Conservation (phyloP, 495 filamentous ascomycete species). For the Penicillium diatomitis region DNA sequence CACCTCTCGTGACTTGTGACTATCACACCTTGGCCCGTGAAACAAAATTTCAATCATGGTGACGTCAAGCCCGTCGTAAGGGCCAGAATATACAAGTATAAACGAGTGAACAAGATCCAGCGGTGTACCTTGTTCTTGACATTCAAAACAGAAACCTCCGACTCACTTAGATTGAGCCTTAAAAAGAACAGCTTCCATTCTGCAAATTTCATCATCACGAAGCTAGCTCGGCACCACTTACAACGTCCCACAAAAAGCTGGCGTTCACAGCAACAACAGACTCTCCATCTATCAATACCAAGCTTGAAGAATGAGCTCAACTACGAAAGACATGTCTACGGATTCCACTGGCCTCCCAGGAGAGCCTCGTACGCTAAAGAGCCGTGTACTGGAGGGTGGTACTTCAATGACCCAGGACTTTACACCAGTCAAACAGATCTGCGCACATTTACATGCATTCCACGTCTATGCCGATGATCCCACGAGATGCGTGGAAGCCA, state of each 20-base stretch:
- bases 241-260: background rate
- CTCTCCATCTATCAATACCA: background rate
- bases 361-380: slow-evolving; percentile 43
- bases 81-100: too few relatives aligned
- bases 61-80: slow-evolving; percentile 1
- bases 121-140: too few relatives aligned
- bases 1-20: background rate
- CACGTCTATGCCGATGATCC: slow-evolving; percentile 69
- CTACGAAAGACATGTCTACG: background rate
- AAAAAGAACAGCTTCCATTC: too few relatives aligned
- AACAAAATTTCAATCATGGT: slow-evolving; percentile 4
- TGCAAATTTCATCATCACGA: too few relatives aligned
- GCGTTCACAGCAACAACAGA: background rate
- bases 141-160: background rate
- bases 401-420: slow-evolving; percentile 59
- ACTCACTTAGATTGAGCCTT: background rate
- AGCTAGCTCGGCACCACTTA: too few relatives aligned
- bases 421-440: slow-evolving; percentile 63
- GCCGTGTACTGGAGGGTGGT: slow-evolving; percentile 55
- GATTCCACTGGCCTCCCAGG: slow-evolving; percentile 37
- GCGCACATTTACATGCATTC: slow-evolving; percentile 79
- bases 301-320: slow-evolving; percentile 4
- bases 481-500: slow-evolving; percentile 59
- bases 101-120: too few relatives aligned
- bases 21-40: background rate